These are phyloP conservation scores for Syncephalastrum contaminatum DNA, from an alignment of 371 early-diverging fungal genomes.

Conservation along the genomic window DNA sequence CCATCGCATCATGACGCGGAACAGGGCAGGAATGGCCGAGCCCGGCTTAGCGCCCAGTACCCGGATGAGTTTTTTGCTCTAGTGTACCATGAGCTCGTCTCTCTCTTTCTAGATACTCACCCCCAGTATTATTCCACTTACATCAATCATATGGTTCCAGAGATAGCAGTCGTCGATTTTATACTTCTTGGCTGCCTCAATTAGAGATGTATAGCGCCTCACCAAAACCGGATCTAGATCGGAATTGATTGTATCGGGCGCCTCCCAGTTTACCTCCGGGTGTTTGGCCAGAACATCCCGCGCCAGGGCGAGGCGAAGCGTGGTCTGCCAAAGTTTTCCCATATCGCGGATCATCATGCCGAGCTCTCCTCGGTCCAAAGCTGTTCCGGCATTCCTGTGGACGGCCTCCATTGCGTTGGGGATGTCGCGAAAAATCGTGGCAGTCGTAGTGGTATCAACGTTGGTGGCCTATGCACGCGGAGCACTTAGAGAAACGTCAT, in stretches of 20 bases:
- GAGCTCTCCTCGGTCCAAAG: conserved; percentile 25
- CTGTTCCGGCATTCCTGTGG: conserved; percentile 13
- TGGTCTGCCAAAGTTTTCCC: conserved; percentile 60
- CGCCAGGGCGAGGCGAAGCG: conserved; percentile 58
- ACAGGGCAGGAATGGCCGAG: conserved; percentile 51
- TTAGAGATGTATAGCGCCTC: conserved; percentile 18
- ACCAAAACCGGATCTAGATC: background rate
- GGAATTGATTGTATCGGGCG: conserved; percentile 17
- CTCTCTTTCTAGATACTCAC: background rate
- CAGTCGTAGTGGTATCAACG: conserved; percentile 36
- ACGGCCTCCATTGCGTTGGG: conserved; percentile 19
- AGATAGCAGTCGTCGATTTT: conserved; percentile 56
- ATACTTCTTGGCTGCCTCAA: conserved; percentile 31
- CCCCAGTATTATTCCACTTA: conserved; percentile 20
- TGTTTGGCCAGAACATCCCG: conserved; percentile 43
- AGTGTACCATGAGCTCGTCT: background rate
- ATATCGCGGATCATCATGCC: conserved; percentile 58
- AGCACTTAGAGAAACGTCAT: no score
- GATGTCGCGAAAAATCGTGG: conserved; percentile 45
- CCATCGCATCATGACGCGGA: conserved; percentile 69
- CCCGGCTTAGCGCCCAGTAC: conserved; percentile 68
- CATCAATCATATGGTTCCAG: conserved; percentile 66
- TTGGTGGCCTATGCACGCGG: conserved; percentile 26
- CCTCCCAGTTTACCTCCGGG: conserved; percentile 13
- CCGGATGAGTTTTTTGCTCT: conserved; percentile 62